phyloP scores from a whole-genome alignment of 2,329 filamentous ascomycete species.

The Venturia effusa region DNA sequence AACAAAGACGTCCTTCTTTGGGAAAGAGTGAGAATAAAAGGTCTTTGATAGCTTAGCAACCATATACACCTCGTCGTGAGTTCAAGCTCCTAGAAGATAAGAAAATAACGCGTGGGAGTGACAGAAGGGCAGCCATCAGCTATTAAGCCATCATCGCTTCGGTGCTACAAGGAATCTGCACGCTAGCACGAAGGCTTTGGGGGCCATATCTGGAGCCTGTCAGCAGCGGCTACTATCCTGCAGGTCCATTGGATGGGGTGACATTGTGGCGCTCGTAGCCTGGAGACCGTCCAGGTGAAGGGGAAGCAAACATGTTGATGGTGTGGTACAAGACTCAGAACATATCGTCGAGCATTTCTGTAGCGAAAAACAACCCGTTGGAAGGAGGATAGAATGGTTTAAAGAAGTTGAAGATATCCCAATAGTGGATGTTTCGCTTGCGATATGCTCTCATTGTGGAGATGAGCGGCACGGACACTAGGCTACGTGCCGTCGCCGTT shows the following conservation, averaged over 20 bases:
- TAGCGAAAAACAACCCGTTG: too few relatives aligned
- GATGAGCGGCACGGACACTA: too few relatives aligned
- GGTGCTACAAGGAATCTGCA: background rate
- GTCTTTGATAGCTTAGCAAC: background rate
- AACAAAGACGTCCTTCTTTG: background rate
- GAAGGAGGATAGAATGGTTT: too few relatives aligned
- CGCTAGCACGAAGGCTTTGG: background rate
- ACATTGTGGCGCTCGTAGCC: background rate
- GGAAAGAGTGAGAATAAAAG: background rate
- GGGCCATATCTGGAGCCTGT: background rate
- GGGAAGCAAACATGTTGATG: background rate
- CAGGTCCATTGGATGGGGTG: background rate
- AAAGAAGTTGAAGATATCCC: background rate
- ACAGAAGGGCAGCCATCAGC: background rate
- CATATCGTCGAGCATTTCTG: too few relatives aligned
- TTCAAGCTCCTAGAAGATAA: background rate
- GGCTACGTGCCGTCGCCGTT: too few relatives aligned
- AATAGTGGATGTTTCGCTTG: background rate
- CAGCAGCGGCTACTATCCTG: background rate
- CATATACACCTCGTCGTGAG: background rate
- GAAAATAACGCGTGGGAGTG: background rate
- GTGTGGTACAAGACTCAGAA: too few relatives aligned
- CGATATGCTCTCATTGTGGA: too few relatives aligned
- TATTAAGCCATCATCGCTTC: background rate
- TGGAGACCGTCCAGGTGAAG: background rate